Evolutionary conservation across 2,329 filamentous ascomycete genomes (phyloP).

Genomic region (Cladophialophora immunda): DNA sequence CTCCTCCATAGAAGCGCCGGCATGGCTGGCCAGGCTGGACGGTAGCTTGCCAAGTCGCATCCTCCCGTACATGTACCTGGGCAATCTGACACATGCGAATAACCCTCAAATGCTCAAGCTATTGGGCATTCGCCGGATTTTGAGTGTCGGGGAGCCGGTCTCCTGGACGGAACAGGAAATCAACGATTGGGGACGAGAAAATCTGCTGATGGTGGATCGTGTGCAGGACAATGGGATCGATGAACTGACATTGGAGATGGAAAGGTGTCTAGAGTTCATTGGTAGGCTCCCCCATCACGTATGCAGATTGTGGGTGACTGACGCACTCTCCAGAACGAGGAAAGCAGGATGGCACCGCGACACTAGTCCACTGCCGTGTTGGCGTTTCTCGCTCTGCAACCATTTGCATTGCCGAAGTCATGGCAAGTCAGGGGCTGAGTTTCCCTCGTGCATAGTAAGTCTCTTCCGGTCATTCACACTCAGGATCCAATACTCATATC

Average conservation of each 20-base stretch:
- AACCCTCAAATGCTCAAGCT: conserved; percentile 83
- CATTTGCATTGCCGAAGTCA: conserved; percentile 98
- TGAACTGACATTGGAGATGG: conserved; percentile 84
- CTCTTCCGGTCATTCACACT: not conserved
- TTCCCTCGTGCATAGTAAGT: conserved; percentile 87
- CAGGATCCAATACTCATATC: not conserved
- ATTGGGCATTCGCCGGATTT: conserved; percentile 83
- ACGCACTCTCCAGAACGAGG: conserved; percentile 71
- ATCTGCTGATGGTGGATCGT: conserved; percentile 80
- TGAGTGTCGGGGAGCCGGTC: conserved; percentile 90
- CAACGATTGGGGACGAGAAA: conserved; percentile 77
- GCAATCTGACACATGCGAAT: conserved; percentile 91
- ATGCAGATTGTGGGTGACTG: not conserved
- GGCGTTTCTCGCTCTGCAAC: conserved; percentile 95
- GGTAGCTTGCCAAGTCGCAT: conserved; percentile 91
- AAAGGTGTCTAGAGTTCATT: conserved; percentile 87
- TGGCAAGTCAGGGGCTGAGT: conserved; percentile 80
- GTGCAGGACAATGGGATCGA: conserved; percentile 98
- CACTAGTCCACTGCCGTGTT: conserved; percentile 94
- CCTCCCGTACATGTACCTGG: conserved; percentile 93
- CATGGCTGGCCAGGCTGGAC: conserved; percentile 84
- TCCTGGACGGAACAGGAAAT: conserved; percentile 78
- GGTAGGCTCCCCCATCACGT: conserved; percentile 65
- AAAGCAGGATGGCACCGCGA: conserved; percentile 78
- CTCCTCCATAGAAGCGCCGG: conserved; percentile 61